phyloP scores from a whole-genome alignment of 345 rosid species.

The Jatropha curcas region DNA sequence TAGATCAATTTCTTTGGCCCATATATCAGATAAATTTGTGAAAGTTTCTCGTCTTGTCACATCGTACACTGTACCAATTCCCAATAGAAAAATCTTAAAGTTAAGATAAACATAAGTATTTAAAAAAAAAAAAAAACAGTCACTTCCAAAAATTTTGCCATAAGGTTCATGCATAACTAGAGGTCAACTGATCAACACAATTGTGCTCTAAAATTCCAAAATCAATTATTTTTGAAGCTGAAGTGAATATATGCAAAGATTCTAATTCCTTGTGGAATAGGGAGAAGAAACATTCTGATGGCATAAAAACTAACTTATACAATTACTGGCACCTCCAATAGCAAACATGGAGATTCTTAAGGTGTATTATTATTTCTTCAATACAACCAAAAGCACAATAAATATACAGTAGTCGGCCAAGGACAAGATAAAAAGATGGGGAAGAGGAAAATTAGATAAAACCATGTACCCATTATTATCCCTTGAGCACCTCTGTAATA shows the following conservation, averaged over 20 bases:
- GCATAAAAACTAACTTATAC: not conserved
- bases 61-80: conserved; percentile 63
- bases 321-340: not conserved
- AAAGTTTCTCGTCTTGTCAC: conserved; percentile 92
- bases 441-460: conserved; percentile 12
- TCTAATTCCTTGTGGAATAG: not conserved
- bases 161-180: not conserved
- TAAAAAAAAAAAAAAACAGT: not conserved
- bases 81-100: conserved; percentile 4
- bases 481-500: conserved; percentile 99
- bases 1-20: conserved; percentile 95
- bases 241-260: not conserved
- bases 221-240: not conserved
- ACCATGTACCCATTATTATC: conserved; percentile 73
- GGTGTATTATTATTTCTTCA: not conserved
- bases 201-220: not conserved
- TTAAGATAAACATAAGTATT: not conserved
- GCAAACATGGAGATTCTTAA: not conserved
- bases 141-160: not conserved
- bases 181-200: not conserved
- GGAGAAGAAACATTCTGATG: not conserved
- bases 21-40: conserved; percentile 80
- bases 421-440: not conserved
- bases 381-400: not conserved
- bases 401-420: not conserved